A percentile compares a stretch with the other conserved stretches of the same genome.
These are phyloP conservation scores for Kodamaea arcana DNA, from an alignment of 1,139 yeast genomes.

Conservation along the genomic window DNA sequence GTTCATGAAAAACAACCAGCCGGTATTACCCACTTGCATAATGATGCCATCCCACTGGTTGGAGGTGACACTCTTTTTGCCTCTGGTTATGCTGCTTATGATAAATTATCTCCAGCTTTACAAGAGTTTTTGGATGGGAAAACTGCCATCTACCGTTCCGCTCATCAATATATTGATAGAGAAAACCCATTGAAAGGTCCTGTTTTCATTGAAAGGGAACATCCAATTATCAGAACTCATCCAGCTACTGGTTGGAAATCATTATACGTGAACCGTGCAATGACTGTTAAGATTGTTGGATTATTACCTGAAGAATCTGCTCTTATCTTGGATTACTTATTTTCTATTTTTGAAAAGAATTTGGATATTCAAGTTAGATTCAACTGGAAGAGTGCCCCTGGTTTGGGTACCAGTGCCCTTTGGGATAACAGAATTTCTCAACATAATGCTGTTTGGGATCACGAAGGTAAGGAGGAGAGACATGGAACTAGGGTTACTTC, in stretches of 20 bases:
- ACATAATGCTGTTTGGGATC: constrained; percentile 20
- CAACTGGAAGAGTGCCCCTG: constrained; percentile 20
- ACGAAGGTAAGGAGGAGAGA: constrained; percentile 15
- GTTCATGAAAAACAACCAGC: constrained; percentile 17
- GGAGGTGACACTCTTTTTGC: constrained; percentile 18
- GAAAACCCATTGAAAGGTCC: constrained; percentile 20
- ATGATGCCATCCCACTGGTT: constrained; percentile 14
- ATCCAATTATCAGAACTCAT: constrained; percentile 16
- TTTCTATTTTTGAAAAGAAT: constrained; percentile 19
- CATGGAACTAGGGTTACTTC: constrained; percentile 23
- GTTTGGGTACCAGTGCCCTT: constrained; percentile 21
- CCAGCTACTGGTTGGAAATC: constrained; percentile 18
- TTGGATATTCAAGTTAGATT: constrained; percentile 19
- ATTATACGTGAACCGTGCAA: constrained; percentile 18
- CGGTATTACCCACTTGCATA: constrained; percentile 16
- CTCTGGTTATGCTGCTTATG: constrained; percentile 21
- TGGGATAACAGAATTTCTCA: constrained; percentile 24
- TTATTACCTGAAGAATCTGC: constrained; percentile 18
- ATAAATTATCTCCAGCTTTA: constrained; percentile 21
- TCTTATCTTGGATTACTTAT: constrained; percentile 19
- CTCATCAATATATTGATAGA: constrained; percentile 19
- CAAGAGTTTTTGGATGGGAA: constrained; percentile 22
- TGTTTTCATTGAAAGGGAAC: constrained; percentile 17
- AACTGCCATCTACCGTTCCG: constrained; percentile 20
- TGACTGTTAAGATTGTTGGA: constrained; percentile 20